Evolutionary conservation across 805 yeast species (phyloP).

Genomic region (Starmerella gropengiesseri): DNA sequence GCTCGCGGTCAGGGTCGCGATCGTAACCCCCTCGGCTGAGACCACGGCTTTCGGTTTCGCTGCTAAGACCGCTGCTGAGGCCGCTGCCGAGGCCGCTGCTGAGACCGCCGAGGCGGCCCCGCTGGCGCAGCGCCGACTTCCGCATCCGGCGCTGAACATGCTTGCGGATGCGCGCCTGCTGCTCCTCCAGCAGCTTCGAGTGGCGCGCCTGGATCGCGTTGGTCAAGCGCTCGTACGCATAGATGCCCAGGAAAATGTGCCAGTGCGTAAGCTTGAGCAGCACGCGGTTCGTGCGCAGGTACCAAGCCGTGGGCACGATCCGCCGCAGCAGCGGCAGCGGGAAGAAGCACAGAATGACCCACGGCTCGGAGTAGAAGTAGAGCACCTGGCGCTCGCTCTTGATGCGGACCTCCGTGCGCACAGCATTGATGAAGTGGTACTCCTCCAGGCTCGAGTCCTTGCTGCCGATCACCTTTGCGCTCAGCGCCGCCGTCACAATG

Average conservation of each 20-base stretch:
- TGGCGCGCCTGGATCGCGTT: conserved; percentile 18
- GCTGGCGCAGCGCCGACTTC: background rate
- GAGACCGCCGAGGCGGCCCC: background rate
- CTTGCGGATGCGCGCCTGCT: conserved; percentile 17
- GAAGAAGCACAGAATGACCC: conserved; percentile 29
- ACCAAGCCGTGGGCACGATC: conserved; percentile 27
- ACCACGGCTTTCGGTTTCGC: background rate
- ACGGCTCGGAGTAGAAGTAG: conserved; percentile 32
- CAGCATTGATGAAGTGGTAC: conserved; percentile 31
- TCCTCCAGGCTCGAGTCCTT: conserved; percentile 32
- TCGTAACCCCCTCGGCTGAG: background rate
- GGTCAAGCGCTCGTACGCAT: conserved; percentile 26
- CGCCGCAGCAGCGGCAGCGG: conserved; percentile 28
- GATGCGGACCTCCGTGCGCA: conserved; percentile 32
- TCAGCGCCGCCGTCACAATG: conserved; percentile 44
- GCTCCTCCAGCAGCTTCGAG: conserved; percentile 15
- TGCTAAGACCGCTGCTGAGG: background rate
- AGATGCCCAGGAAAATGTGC: conserved; percentile 30
- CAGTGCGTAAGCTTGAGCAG: conserved; percentile 32
- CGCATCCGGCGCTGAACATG: conserved; percentile 15
- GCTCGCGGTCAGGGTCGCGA: background rate
- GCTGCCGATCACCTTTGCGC: conserved; percentile 31
- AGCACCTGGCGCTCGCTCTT: conserved; percentile 31
- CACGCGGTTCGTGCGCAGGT: conserved; percentile 28
- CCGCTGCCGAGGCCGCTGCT: background rate